phyloP scores from a whole-genome alignment of 148 eudicot species.

The Suaeda aralocaspica region DNA sequence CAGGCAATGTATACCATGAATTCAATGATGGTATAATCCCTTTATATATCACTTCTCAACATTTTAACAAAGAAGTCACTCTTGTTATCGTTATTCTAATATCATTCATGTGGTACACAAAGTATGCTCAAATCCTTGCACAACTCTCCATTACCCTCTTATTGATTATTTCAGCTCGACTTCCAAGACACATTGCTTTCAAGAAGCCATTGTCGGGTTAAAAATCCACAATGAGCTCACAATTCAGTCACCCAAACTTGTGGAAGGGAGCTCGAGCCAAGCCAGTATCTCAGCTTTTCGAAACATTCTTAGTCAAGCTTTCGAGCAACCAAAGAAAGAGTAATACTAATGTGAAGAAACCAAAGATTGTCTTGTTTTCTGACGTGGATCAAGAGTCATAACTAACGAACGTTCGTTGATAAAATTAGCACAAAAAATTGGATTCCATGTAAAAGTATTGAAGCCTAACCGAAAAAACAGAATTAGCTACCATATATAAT shows the following conservation, averaged over 20 bases:
- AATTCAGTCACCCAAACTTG: conserved; percentile 45
- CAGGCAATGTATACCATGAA: conserved; percentile 87
- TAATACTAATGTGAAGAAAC: conserved; percentile 25
- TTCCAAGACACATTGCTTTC: conserved; percentile 63
- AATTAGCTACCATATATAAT: conserved; percentile 54
- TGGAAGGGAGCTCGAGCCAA: conserved; percentile 29
- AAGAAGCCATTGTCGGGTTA: conserved; percentile 72
- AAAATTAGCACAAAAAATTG: conserved; percentile 56
- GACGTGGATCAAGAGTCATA: conserved; percentile 68
- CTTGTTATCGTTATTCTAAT: conserved; percentile 78
- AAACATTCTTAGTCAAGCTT: conserved; percentile 49
- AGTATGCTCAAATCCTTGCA: conserved; percentile 51
- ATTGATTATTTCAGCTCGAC: conserved; percentile 54
- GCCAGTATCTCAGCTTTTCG: conserved; percentile 52
- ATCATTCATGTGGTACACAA: conserved; percentile 80
- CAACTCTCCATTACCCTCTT: conserved; percentile 61
- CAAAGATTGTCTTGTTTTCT: conserved; percentile 58
- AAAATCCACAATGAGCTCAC: conserved; percentile 74
- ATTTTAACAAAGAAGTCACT: conserved; percentile 58
- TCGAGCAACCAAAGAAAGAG: conserved; percentile 25
- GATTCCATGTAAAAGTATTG: conserved; percentile 49
- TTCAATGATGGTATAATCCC: conserved; percentile 89
- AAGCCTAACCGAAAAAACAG: conserved; percentile 50
- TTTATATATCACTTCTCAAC: conserved; percentile 73
- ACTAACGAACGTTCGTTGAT: conserved; percentile 54